A percentile compares a stretch with the other conserved stretches of the same genome.
Evolutionary conservation across 2,329 filamentous ascomycete genomes (phyloP).

Genomic region (Apiospora kogelbergensis): DNA sequence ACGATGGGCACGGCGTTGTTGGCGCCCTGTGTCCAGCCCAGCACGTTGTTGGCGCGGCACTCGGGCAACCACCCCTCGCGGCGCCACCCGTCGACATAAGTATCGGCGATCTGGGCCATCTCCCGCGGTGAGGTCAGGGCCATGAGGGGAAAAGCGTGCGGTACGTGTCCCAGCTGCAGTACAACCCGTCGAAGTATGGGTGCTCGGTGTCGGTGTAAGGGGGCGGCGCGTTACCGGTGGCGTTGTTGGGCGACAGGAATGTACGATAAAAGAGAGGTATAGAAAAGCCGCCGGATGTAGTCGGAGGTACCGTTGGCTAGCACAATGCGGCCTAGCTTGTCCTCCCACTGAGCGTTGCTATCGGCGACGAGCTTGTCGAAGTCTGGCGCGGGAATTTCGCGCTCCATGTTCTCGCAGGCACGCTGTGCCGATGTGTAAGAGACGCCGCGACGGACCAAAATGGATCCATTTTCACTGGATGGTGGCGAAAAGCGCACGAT

Average conservation of each 20-base stretch:
- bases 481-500: not conserved
- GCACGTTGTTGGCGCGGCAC: slow-evolving; percentile 5
- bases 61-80: slow-evolving; percentile 6
- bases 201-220: not conserved
- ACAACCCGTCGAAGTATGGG: slow-evolving; percentile 2
- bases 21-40: not conserved
- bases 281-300: not conserved
- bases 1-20: slow-evolving; percentile 9
- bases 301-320: not conserved
- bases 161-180: slow-evolving; percentile 12
- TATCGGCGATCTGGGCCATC: slow-evolving; percentile 1
- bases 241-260: slow-evolving; percentile 5
- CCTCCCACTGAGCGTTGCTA: not conserved
- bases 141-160: slow-evolving; percentile 8
- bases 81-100: slow-evolving; percentile 1
- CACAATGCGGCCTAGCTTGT: not conserved
- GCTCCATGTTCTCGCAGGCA: slow-evolving; percentile 7
- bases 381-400: not conserved
- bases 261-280: slow-evolving; percentile 1
- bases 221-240: slow-evolving; percentile 1
- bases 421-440: not conserved
- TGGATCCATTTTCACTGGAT: not conserved
- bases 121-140: slow-evolving; percentile 1
- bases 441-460: not conserved
- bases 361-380: not conserved